These are phyloP conservation scores for Phytophthora cactorum DNA, from an alignment of 352 stramenopile species.

Conservation along the genomic window DNA sequence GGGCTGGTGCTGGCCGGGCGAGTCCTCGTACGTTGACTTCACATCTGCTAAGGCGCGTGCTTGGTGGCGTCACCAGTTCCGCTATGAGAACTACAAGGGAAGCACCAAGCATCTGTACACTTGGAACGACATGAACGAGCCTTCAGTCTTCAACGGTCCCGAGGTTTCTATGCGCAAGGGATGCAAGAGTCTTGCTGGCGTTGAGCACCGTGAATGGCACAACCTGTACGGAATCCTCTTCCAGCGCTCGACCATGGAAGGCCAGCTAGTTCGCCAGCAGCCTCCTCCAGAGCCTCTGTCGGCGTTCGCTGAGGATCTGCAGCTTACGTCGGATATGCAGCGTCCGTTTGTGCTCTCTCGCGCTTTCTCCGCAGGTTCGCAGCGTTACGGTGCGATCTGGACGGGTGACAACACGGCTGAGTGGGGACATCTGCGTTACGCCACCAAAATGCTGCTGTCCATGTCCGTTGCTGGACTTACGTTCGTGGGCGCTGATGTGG, in stretches of 20 bases:
- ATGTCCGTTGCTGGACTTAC: slow-evolving; percentile 96
- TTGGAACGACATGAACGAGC: slow-evolving; percentile 99
- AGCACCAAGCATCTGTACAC: slow-evolving; percentile 95
- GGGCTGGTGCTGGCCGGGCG: slow-evolving; percentile 99
- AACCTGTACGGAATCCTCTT: slow-evolving; percentile 99
- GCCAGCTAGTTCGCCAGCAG: slow-evolving; percentile 84
- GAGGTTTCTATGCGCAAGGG: slow-evolving; percentile 99
- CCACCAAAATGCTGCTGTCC: slow-evolving; percentile 97
- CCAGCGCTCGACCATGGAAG: slow-evolving; percentile 96
- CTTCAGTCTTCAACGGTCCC: slow-evolving; percentile 98
- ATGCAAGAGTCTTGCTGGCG: slow-evolving; percentile 88
- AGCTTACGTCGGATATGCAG: slow-evolving; percentile 56
- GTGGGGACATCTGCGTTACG: slow-evolving; percentile 96
- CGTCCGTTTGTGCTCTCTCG: slow-evolving; percentile 98
- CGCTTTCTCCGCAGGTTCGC: slow-evolving; percentile 98
- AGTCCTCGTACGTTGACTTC: slow-evolving; percentile 99
- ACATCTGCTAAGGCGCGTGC: slow-evolving; percentile 91
- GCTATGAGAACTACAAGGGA: slow-evolving; percentile 94
- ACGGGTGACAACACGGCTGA: slow-evolving; percentile 98
- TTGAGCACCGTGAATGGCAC: slow-evolving; percentile 99
- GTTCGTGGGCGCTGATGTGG: slow-evolving; percentile 98
- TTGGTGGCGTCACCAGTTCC: slow-evolving; percentile 98
- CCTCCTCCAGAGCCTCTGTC: slow-evolving; percentile 42
- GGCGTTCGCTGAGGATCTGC: slow-evolving; percentile 50
- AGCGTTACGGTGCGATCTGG: slow-evolving; percentile 98